Evolutionary conservation across 2,329 filamentous ascomycete species (phyloP).

Genomic region (Chaetomium sp.): DNA sequence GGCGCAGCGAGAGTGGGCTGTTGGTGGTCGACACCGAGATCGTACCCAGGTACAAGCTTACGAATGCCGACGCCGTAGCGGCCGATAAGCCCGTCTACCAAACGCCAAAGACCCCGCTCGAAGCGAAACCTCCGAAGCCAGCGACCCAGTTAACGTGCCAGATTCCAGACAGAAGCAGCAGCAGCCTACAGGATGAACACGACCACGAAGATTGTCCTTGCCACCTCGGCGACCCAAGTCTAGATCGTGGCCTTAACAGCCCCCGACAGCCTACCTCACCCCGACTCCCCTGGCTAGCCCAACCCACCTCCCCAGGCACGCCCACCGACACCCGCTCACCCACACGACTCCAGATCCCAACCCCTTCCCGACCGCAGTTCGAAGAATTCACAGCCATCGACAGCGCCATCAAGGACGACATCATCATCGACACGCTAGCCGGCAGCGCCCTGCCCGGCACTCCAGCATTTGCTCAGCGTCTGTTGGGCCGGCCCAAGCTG

Average conservation of each 20-base stretch:
- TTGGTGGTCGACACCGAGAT: conserved; percentile 59
- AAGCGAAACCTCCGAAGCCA: not conserved
- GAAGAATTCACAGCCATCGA: conserved; percentile 14
- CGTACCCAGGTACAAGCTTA: conserved; percentile 40
- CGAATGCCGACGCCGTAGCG: conserved; percentile 26
- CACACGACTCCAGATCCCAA: conserved; percentile 17
- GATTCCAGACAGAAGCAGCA: not conserved
- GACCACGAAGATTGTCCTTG: not conserved
- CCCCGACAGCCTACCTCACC: conserved; percentile 11
- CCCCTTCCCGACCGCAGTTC: conserved; percentile 1
- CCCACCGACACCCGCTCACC: conserved; percentile 17
- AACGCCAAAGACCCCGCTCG: not conserved
- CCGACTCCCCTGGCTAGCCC: conserved; percentile 17
- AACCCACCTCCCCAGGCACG: not conserved
- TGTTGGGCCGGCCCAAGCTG: conserved; percentile 2
- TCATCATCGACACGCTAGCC: conserved; percentile 15
- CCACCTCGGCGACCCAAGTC: not conserved
- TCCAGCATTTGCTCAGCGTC: conserved; percentile 2
- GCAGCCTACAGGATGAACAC: not conserved
- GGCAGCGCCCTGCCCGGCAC: not conserved
- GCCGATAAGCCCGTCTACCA: too few species aligned
- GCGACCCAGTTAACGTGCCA: not conserved
- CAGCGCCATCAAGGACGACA: conserved; percentile 18
- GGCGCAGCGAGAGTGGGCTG: conserved; percentile 62
- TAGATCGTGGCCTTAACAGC: not conserved